Conservation (phyloP, 192 early-diverging fungal species). For the Linnemannia schmuckeri region DNA sequence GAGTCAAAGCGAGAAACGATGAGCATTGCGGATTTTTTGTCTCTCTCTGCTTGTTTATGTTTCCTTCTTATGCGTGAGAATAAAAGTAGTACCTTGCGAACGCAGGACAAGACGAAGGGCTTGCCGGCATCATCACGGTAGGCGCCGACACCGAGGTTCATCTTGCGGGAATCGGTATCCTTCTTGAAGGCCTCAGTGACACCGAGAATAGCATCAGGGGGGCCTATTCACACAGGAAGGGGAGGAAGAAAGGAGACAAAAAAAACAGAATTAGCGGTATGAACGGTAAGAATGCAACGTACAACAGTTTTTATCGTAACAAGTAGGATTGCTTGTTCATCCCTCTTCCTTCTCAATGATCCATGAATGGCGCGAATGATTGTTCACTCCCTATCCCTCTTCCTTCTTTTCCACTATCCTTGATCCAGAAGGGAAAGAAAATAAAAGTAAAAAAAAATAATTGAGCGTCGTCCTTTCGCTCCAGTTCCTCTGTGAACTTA, state of each 20-base stretch:
- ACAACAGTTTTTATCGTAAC: too few relatives aligned
- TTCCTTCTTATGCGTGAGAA: neutral
- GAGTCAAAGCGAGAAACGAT: neutral
- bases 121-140: slow-evolving; percentile 95
- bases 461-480: neutral
- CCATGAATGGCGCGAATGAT: neutral
- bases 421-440: neutral
- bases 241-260: neutral
- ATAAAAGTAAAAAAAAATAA: neutral
- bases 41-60: neutral
- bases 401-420: neutral
- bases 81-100: slow-evolving; percentile 76
- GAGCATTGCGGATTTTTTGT: neutral
- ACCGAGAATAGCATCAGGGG: slow-evolving; percentile 86
- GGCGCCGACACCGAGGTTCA: slow-evolving; percentile 98
- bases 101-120: slow-evolving; percentile 92
- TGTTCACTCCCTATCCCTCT: too few relatives aligned
- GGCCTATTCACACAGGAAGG: slow-evolving; percentile 56
- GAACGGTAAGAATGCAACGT: neutral
- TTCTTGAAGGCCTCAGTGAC: slow-evolving; percentile 97
- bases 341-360: too few relatives aligned
- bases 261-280: neutral
- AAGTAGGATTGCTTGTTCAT: too few relatives aligned
- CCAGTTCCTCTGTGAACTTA: neutral
- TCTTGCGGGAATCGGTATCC: slow-evolving; percentile 91